Base-by-base conservation (phyloP, 2,329 filamentous ascomycete genomes). In the Diaporthe ilicicola region DNA sequence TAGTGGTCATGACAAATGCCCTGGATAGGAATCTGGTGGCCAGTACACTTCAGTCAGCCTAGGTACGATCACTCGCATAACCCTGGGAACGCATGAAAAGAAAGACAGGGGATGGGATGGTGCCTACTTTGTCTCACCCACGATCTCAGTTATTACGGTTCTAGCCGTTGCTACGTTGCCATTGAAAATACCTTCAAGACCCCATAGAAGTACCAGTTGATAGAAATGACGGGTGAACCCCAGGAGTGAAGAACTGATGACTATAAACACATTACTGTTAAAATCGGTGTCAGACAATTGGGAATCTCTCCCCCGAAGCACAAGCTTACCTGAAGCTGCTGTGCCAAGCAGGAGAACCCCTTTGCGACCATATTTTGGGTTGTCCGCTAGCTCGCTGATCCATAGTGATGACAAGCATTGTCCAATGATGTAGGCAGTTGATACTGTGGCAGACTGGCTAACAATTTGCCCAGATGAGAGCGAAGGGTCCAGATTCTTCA, bases 1-100 rank as follows among this genome's bases (percentile, higher is more conserved):
- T 61, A n/a, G 55, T 61, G 55, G 27, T 29, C 55, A 61, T 61
- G 24, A 61, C 55, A 46, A 61, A 61, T 61, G 55, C 55, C n/a
- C 55, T 61, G 8, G 55, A 61, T 15, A 61, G 55, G 24, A 61
- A 61, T n/a, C 55, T 61, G 17, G 29, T n/a, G 22, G 7, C 24
- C 24, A n/a, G 24, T 61, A 4, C 9, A 44, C 4, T 44, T 61
- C 17, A 32, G 55, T 46, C 24, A 61, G 24, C 9, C 24, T 32
- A 44, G 24, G 4, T 12, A n/a, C 37, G 8, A n/a, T 29, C 8
- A 44, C 54, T 42, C 22, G 24, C 24, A 32, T 44, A 32, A 13
- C n/a, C n/a, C n/a, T n/a, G n/a, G n/a, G n/a, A n/a, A n/a, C 7
- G 2, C 6, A 29, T 8, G 12, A 10, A n/a, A 44, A 29, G 17